Evolutionary conservation across 345 rosid genomes (phyloP).

Genomic region (Acer saccharum): DNA sequence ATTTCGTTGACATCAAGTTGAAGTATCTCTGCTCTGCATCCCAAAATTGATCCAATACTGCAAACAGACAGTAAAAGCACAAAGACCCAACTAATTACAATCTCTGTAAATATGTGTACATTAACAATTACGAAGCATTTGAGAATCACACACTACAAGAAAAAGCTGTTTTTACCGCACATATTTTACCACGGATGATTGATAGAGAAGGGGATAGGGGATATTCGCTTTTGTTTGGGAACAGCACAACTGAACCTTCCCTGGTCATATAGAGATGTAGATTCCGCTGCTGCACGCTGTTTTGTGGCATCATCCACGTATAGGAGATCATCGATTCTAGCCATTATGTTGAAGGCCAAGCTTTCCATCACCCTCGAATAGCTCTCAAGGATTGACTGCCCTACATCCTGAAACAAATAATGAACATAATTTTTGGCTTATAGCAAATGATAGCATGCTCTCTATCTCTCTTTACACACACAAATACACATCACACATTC

Average conservation of each 20-base stretch:
- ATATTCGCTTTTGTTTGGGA: conserved; percentile 27
- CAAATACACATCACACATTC: background rate
- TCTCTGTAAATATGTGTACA: no score
- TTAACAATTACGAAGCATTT: no score
- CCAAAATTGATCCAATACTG: no score
- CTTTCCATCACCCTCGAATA: conserved; percentile 56
- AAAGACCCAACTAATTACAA: no score
- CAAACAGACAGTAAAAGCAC: no score
- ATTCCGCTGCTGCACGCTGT: conserved; percentile 35
- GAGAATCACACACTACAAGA: no score
- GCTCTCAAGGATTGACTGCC: conserved; percentile 51
- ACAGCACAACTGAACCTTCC: conserved; percentile 17
- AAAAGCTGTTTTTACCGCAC: no score
- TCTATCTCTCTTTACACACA: background rate
- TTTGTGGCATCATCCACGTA: conserved; percentile 47
- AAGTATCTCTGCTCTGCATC: no score
- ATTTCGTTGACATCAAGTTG: no score
- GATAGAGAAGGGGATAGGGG: conserved; percentile 22
- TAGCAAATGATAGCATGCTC: background rate
- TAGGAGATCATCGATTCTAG: conserved; percentile 46
- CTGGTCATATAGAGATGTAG: conserved; percentile 19
- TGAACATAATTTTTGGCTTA: background rate
- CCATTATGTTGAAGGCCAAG: conserved; percentile 44
- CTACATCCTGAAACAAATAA: conserved; percentile 43
- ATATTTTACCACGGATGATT: no score